phyloP scores from a whole-genome alignment of 805 yeast genomes.

The Debaryomyces maramus region DNA sequence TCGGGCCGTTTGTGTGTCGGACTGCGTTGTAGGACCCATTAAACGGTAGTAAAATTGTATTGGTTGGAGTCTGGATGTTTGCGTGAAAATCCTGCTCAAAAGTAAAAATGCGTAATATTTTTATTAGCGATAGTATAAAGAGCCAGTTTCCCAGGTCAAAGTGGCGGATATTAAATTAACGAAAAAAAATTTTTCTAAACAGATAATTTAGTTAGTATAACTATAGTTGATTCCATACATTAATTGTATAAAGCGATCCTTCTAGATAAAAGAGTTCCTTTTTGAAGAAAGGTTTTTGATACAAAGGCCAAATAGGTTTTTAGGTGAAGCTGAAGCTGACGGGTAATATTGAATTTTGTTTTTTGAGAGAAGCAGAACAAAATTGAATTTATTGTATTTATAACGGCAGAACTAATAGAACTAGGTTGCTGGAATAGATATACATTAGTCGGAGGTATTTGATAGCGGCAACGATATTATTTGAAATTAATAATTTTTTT shows the following conservation, averaged over 20 bases:
- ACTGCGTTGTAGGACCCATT: too few relatives aligned
- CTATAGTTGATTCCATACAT: neutral
- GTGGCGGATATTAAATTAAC: neutral
- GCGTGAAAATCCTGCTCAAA: too few relatives aligned
- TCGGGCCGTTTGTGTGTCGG: too few relatives aligned
- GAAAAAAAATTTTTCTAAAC: neutral
- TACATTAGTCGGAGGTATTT: too few relatives aligned
- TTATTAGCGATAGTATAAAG: slow-evolving; percentile 1
- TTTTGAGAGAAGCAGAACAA: too few relatives aligned
- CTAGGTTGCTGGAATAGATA: too few relatives aligned
- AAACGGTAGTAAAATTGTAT: too few relatives aligned
- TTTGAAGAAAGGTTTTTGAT: slow-evolving; percentile 1
- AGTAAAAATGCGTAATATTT: too few relatives aligned
- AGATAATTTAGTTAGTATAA: neutral
- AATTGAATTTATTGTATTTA: too few relatives aligned
- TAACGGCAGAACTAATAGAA: too few relatives aligned
- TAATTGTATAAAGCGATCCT: neutral
- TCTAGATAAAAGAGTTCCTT: slow-evolving; percentile 1
- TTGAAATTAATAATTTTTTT: slow-evolving; percentile 1
- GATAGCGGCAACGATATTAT: neutral
- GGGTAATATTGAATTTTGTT: too few relatives aligned
- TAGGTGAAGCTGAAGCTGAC: slow-evolving; percentile 1
- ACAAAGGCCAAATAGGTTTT: slow-evolving; percentile 1
- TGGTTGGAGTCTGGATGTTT: too few relatives aligned
- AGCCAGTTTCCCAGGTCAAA: neutral